These are phyloP conservation scores for Canavalia gladiata DNA, from an alignment of 306 rosid genomes.

Conservation along the genomic window DNA sequence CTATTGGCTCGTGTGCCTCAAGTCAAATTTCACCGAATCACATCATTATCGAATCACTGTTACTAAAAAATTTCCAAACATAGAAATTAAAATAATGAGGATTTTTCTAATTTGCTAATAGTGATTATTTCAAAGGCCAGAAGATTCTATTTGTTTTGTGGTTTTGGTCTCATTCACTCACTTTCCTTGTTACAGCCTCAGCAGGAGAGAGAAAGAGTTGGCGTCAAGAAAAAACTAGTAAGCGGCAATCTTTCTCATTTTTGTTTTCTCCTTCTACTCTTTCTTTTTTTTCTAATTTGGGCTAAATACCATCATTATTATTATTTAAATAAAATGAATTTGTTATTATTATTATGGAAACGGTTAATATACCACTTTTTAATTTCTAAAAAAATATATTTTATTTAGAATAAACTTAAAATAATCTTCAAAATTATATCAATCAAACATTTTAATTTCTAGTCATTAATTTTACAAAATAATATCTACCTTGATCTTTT, in stretches of 20 bases:
- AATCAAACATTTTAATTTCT: too few species aligned
- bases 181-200: not conserved
- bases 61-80: not conserved
- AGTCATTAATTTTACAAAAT: too few species aligned
- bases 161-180: constrained; percentile 39
- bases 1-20: not conserved
- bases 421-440: too few species aligned
- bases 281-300: not conserved
- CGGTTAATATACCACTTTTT: not conserved
- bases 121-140: constrained; percentile 10
- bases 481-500: too few species aligned
- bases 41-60: not conserved
- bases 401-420: too few species aligned
- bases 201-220: not conserved
- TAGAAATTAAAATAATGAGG: not conserved
- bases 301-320: too few species aligned
- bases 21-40: constrained; percentile 26
- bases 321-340: not conserved
- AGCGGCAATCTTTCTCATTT: constrained; percentile 30
- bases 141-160: constrained; percentile 36
- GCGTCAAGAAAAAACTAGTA: constrained; percentile 23
- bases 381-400: too few species aligned
- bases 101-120: not conserved
- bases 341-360: not conserved
- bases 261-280: not conserved